Evolutionary conservation across 208 protist genomes (phyloP).

Genomic region (Trypanosoma melophagium): DNA sequence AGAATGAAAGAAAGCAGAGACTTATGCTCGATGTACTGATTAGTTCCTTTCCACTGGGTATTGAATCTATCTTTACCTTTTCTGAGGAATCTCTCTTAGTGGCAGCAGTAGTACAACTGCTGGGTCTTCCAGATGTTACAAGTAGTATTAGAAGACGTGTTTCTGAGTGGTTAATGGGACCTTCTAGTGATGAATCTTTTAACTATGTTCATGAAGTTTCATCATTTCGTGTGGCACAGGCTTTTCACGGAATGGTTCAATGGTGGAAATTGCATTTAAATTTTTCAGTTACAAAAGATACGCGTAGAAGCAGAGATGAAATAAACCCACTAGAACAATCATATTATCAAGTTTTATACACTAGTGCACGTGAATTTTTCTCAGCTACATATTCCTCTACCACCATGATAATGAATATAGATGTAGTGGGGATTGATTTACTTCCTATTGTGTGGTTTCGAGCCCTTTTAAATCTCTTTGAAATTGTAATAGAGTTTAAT

Average conservation of each 20-base stretch:
- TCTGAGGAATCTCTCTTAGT: constrained; percentile 45
- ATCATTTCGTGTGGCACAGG: constrained; percentile 21
- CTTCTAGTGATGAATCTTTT: neutral
- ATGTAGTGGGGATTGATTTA: neutral
- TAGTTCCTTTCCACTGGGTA: constrained; percentile 34
- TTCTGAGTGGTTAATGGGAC: constrained; percentile 32
- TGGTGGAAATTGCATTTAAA: constrained; percentile 21
- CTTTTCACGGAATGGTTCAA: constrained; percentile 13
- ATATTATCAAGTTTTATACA: constrained; percentile 20
- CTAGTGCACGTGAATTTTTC: constrained; percentile 6
- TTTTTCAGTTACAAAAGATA: neutral
- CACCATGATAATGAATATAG: neutral
- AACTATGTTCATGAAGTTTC: constrained; percentile 16
- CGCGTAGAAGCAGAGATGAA: neutral
- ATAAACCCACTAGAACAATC: neutral
- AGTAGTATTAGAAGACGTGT: constrained; percentile 40
- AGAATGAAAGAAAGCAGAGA: constrained; percentile 37
- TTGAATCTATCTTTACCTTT: constrained; percentile 25
- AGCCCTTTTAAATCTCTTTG: constrained; percentile 16
- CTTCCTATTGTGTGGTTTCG: constrained; percentile 18
- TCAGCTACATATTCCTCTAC: no score
- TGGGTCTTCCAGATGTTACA: constrained; percentile 39
- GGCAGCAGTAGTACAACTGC: constrained; percentile 46
- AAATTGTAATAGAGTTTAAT: neutral
- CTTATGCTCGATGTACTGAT: constrained; percentile 51